These are phyloP conservation scores for Parmelia sp. DNA, from an alignment of 495 filamentous ascomycete genomes.

Conservation along the genomic window DNA sequence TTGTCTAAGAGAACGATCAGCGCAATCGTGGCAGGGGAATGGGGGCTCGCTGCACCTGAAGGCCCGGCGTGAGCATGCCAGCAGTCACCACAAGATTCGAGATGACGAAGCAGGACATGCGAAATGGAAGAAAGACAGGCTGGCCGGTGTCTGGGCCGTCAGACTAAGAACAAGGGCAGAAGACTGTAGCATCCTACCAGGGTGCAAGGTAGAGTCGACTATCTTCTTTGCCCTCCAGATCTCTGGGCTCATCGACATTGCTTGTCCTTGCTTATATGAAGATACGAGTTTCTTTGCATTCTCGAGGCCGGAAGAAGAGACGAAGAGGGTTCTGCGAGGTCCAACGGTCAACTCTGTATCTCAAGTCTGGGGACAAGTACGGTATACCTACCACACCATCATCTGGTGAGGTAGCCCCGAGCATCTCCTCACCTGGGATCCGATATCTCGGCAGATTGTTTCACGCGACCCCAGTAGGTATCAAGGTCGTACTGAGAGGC, in stretches of 20 bases:
- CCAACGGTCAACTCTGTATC: neutral
- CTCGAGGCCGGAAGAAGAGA: conserved; percentile 69
- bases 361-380: neutral
- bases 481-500: conserved; percentile 84
- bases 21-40: neutral
- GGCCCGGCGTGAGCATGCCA: conserved; percentile 89
- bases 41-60: conserved; percentile 46
- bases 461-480: conserved; percentile 93
- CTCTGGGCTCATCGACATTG: conserved; percentile 75
- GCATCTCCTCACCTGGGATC: conserved; percentile 78
- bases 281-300: conserved; percentile 71
- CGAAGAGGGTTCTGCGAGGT: conserved; percentile 65
- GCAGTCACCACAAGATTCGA: conserved; percentile 95
- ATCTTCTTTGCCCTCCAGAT: conserved; percentile 95
- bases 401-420: conserved; percentile 21
- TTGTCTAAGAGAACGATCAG: conserved; percentile 50
- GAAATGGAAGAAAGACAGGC: conserved; percentile 87
- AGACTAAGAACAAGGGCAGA: neutral
- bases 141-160: conserved; percentile 68
- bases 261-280: conserved; percentile 73
- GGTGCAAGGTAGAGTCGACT: conserved; percentile 91
- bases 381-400: conserved; percentile 28
- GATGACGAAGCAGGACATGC: conserved; percentile 93
- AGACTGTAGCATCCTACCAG: conserved; percentile 49
- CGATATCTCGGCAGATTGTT: conserved; percentile 80